Evolutionary conservation across 148 eudicot species (phyloP).

Genomic region (Simmondsia chinensis): DNA sequence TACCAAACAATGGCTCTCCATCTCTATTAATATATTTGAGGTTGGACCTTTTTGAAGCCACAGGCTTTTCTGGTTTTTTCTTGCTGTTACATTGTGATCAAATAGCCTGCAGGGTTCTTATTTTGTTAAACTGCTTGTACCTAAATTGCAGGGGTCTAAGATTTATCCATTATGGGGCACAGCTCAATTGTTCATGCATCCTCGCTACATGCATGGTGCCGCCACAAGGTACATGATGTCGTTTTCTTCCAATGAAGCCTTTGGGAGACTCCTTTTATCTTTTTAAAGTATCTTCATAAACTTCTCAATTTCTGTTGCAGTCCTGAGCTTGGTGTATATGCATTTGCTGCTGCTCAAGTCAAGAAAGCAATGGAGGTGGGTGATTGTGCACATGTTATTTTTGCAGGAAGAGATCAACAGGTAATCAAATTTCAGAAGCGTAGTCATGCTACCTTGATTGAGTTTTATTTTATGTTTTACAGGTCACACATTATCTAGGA

Average conservation of each 20-base stretch:
- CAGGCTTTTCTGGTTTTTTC: too few species aligned
- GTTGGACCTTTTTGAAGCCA: too few species aligned
- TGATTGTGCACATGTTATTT: constrained; percentile 3
- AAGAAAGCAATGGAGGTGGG: constrained; percentile 97
- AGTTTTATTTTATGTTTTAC: constrained; percentile 6
- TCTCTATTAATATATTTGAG: too few species aligned
- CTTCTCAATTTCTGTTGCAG: constrained; percentile 30
- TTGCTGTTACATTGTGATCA: too few species aligned
- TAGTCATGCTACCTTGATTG: background rate
- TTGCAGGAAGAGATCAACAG: constrained; percentile 1
- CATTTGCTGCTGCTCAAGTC: constrained; percentile 91
- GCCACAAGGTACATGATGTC: constrained; percentile 65
- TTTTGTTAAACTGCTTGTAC: background rate
- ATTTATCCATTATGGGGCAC: constrained; percentile 95
- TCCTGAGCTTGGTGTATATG: constrained; percentile 84
- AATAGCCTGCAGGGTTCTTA: background rate
- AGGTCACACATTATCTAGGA: constrained; percentile 97
- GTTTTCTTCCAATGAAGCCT: background rate
- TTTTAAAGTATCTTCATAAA: background rate
- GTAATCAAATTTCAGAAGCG: background rate
- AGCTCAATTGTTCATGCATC: constrained; percentile 89
- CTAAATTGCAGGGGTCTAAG: constrained; percentile 48
- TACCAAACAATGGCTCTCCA: too few species aligned
- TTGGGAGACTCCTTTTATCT: background rate
- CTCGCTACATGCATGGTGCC: constrained; percentile 98